Conservation (phyloP, 1,139 yeast genomes). For the Entelexis paramagnoliae region DNA sequence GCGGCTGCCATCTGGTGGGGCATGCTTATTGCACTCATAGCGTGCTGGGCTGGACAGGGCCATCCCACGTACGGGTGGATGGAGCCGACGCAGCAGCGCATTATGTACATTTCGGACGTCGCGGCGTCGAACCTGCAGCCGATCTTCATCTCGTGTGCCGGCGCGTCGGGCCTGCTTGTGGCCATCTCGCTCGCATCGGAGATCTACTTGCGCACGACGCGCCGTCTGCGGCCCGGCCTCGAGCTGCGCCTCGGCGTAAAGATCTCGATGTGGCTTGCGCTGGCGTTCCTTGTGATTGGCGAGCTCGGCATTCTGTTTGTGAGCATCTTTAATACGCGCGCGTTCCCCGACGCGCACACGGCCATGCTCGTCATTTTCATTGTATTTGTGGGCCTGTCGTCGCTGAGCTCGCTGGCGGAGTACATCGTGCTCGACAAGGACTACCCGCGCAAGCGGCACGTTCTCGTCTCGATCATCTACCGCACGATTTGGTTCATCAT, state of each 20-base stretch:
- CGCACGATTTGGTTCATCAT: conserved; percentile 56
- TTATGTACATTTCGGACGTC: conserved; percentile 70
- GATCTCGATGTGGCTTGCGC: conserved; percentile 41
- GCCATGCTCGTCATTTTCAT: conserved; percentile 67
- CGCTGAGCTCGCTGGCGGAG: conserved; percentile 50
- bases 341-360: conserved; percentile 51
- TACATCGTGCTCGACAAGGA: conserved; percentile 53
- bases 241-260: conserved; percentile 32
- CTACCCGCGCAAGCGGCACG: conserved; percentile 34
- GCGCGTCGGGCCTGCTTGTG: conserved; percentile 67
- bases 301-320: conserved; percentile 68
- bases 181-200: conserved; percentile 58
- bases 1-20: conserved; percentile 62
- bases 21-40: conserved; percentile 60
- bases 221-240: conserved; percentile 42
- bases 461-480: conserved; percentile 37
- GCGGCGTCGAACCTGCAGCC: conserved; percentile 76
- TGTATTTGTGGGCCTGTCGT: conserved; percentile 55
- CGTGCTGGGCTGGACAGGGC: conserved; percentile 71
- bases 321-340: conserved; percentile 59
- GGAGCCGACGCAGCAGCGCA: conserved; percentile 37
- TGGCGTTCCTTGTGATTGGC: conserved; percentile 51
- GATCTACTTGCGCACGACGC: conserved; percentile 42
- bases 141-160: conserved; percentile 68
- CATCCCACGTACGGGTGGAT: conserved; percentile 56